phyloP scores from a whole-genome alignment of 108 stramenopile genomes.

The Nannochloropsis oceanica region DNA sequence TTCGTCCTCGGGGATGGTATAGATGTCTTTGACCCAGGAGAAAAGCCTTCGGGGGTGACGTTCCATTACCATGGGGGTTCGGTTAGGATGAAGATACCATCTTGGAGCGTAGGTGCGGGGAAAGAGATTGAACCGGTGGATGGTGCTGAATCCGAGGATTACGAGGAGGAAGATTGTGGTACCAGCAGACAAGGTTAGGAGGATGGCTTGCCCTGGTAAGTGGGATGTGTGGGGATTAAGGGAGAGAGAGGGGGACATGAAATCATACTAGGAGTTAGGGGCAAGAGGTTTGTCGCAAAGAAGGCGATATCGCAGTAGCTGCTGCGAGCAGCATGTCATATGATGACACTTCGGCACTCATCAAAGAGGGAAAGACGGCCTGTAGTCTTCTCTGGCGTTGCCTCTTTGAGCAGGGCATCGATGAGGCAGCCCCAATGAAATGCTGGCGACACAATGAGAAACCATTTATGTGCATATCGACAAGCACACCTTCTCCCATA shows the following conservation, averaged over 20 bases:
- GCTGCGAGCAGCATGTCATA: too few species aligned
- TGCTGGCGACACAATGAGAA: too few species aligned
- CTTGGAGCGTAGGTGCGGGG: background rate
- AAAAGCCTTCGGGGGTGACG: background rate
- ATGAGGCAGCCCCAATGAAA: too few species aligned
- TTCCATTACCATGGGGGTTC: background rate
- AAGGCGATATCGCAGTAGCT: too few species aligned
- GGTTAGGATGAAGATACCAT: background rate
- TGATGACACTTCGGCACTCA: too few species aligned
- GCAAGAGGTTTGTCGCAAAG: too few species aligned
- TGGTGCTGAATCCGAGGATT: background rate
- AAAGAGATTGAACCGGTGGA: background rate
- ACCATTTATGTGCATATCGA: background rate
- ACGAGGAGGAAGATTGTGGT: background rate
- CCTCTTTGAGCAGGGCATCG: too few species aligned
- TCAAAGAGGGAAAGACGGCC: too few species aligned
- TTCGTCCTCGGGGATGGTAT: background rate
- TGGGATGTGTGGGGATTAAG: background rate
- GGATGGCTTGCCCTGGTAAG: background rate
- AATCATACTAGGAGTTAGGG: too few species aligned
- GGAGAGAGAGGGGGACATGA: background rate
- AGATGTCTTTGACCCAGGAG: background rate
- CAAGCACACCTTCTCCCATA: background rate
- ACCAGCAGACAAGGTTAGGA: background rate
- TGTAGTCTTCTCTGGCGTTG: too few species aligned